Base-by-base conservation (phyloP, 192 early-diverging fungal genomes). In the Backusella parvicylindrica region DNA sequence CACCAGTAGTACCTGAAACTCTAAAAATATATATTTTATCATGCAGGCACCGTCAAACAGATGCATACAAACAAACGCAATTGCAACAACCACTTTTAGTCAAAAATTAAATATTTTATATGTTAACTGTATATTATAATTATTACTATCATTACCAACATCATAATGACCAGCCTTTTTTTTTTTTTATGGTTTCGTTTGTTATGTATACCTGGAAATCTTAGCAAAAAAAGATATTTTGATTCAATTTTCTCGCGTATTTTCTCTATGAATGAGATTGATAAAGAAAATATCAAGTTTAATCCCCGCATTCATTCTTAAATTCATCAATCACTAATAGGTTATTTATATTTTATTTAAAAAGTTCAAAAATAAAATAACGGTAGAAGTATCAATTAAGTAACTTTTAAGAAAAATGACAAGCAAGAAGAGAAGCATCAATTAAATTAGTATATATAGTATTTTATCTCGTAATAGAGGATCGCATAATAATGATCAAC, bases 41-140 rank as follows among this genome's bases (percentile, higher is more conserved):
- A 60, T 60, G 53, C 53, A 60, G 53, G 53, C 28, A 60, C 53
- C 53, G 53, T 26, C 53, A 60, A 60, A 60, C 53, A 60, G 53
- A 60, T 60, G 53, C 53, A 28, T 60, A 12, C 26, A 60, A 60
- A 60, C 53, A 60, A 28, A 12, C 49, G 8, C n/a, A 50, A 50
- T 23, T 60, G 12, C 53, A 60, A 11, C 53, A 60, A 28, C 23
- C 21, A 28, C 53, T 60, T 60, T 60, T 60, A 4, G 53, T 28
- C 53, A 60, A 60, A 2, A 60, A 60, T 60, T 60, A 28, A 60
- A 60, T 60, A 12, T 28, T 28, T 13, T 60, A 26, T 26, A 23
- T 26, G 28, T 28, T 11, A 11, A 60, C n/a, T 60, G 53, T 60
- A 28, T 60, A 60, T 1, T 60, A 60, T 3, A 23, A 56, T 26